phyloP scores from a whole-genome alignment of 2,329 filamentous ascomycete species.

The Fusarium illudens region DNA sequence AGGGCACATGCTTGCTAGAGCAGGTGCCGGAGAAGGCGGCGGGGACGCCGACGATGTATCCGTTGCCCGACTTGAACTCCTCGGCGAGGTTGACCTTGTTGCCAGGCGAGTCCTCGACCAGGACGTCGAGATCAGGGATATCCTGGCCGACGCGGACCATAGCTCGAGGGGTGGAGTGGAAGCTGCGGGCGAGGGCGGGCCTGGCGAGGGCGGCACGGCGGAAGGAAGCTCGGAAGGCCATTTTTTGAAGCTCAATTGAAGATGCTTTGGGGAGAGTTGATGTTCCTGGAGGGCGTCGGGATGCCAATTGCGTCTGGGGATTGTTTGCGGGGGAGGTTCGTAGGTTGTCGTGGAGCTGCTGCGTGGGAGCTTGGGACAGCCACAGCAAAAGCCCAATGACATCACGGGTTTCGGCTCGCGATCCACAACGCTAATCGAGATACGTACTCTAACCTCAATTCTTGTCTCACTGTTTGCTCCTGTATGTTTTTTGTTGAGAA shows the following conservation, averaged over 20 bases:
- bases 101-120: slow-evolving; percentile 86
- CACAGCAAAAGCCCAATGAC: slow-evolving; percentile 30
- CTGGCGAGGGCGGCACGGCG: slow-evolving; percentile 46
- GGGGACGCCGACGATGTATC: slow-evolving; percentile 85
- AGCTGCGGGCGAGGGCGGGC: slow-evolving; percentile 52
- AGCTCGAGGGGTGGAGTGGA: slow-evolving; percentile 70
- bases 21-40: slow-evolving; percentile 74
- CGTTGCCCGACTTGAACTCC: slow-evolving; percentile 76
- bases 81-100: slow-evolving; percentile 89
- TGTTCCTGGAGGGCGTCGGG: slow-evolving; percentile 4
- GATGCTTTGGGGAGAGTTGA: neutral
- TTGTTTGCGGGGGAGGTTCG: slow-evolving; percentile 5
- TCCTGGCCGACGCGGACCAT: slow-evolving; percentile 81
- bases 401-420: slow-evolving; percentile 29
- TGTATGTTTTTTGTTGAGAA: neutral
- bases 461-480: neutral
- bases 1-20: slow-evolving; percentile 77
- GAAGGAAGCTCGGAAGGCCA: slow-evolving; percentile 50
- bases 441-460: neutral
- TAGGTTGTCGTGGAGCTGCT: slow-evolving; percentile 8
- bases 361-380: slow-evolving; percentile 17
- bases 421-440: slow-evolving; percentile 19
- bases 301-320: slow-evolving; percentile 24
- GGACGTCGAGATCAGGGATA: slow-evolving; percentile 78
- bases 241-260: slow-evolving; percentile 26